Percentiles rank a stretch among this genome's conserved stretches.
phyloP scores from a whole-genome alignment of 495 filamentous ascomycete genomes.

The Parmelia sp. region DNA sequence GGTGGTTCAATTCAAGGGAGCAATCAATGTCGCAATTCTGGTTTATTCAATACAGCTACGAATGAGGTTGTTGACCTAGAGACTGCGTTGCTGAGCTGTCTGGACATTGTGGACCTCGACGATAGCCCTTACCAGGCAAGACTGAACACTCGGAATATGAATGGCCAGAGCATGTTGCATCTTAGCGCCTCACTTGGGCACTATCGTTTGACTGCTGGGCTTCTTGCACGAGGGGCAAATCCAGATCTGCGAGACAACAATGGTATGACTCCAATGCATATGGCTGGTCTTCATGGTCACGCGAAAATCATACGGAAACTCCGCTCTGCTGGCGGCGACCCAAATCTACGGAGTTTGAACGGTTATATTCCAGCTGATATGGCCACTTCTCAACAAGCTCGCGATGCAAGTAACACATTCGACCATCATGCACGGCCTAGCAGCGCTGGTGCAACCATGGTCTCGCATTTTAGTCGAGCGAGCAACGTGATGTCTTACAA shows the following conservation, averaged over 20 bases:
- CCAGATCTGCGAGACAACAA: slow-evolving; percentile 69
- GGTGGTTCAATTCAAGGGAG: slow-evolving; percentile 21
- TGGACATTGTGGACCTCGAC: slow-evolving; percentile 73
- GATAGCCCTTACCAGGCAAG: slow-evolving; percentile 60
- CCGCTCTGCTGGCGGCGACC: slow-evolving; percentile 65
- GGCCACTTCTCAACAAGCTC: slow-evolving; percentile 55
- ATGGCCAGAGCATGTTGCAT: slow-evolving; percentile 78
- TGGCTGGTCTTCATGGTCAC: slow-evolving; percentile 72
- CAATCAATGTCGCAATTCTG: slow-evolving; percentile 21
- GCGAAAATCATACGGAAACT: slow-evolving; percentile 69
- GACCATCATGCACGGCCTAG: slow-evolving; percentile 51
- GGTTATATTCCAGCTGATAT: slow-evolving; percentile 70
- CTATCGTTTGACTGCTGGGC: slow-evolving; percentile 68
- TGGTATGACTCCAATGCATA: slow-evolving; percentile 78
- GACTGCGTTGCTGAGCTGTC: slow-evolving; percentile 59
- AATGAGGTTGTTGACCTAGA: slow-evolving; percentile 53
- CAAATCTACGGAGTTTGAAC: slow-evolving; percentile 60
- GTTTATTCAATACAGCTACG: slow-evolving; percentile 36
- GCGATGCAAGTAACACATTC: slow-evolving; percentile 33
- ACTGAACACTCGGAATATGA: slow-evolving; percentile 55
- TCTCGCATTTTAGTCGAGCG: slow-evolving; percentile 51
- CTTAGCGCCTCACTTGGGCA: slow-evolving; percentile 71
- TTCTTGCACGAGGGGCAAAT: slow-evolving; percentile 73
- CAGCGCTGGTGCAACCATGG: slow-evolving; percentile 47
- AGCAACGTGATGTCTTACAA: slow-evolving; percentile 61